phyloP scores from a whole-genome alignment of 164 flowering plant species.

The Amborella trichopoda region DNA sequence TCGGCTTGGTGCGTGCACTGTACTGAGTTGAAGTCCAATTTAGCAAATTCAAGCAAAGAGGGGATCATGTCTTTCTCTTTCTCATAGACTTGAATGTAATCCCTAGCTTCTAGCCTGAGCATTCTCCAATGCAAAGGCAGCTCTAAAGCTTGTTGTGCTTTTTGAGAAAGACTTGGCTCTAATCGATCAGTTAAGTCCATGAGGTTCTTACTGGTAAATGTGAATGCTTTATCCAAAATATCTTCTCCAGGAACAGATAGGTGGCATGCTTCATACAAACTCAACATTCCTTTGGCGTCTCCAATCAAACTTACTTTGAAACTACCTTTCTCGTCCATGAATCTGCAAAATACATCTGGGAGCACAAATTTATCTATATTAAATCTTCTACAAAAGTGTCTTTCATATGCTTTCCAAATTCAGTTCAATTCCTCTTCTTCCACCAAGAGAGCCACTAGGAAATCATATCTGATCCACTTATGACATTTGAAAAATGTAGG shows the following conservation, averaged over 20 bases:
- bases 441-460: no score
- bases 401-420: no score
- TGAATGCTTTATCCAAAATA: slow-evolving; percentile 9
- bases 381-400: no score
- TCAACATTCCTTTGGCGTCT: slow-evolving; percentile 11
- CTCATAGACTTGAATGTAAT: no score
- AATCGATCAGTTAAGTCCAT: not conserved
- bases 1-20: no score
- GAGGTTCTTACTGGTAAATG: slow-evolving; percentile 6
- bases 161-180: not conserved
- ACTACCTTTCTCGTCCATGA: slow-evolving; percentile 1
- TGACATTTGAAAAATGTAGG: not conserved
- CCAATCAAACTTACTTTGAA: not conserved
- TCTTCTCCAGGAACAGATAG: slow-evolving; percentile 9
- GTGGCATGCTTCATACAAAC: slow-evolving; percentile 20
- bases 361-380: slow-evolving; percentile 1
- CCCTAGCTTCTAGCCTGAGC: slow-evolving; percentile 14
- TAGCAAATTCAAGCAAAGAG: slow-evolving; percentile 9
- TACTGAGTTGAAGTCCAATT: no score
- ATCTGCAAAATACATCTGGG: slow-evolving; percentile 12
- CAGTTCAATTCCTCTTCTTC: no score
- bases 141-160: slow-evolving; percentile 16
- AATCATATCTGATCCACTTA: no score
- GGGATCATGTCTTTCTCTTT: no score
- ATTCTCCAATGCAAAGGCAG: slow-evolving; percentile 19